A percentile compares a stretch with the other conserved stretches of the same genome.
Evolutionary conservation across 208 protist species (phyloP).

Genomic region (Trypanosoma conorhini): DNA sequence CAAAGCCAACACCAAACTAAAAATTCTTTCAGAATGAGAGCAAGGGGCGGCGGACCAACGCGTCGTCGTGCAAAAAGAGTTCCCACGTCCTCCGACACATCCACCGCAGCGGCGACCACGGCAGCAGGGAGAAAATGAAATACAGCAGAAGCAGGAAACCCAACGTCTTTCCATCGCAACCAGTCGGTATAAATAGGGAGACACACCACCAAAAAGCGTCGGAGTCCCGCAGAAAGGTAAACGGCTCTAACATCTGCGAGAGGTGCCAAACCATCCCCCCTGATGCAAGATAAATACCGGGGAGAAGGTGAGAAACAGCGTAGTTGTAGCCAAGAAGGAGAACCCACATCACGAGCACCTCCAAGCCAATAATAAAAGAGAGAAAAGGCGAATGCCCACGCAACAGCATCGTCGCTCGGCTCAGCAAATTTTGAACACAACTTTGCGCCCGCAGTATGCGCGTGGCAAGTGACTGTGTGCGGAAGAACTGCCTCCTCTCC

Average conservation of each 20-base stretch:
- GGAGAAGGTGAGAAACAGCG: constrained; percentile 25
- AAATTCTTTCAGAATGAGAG: constrained; percentile 42
- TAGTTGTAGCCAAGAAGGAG: constrained; percentile 12
- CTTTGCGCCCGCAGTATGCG: constrained; percentile 51
- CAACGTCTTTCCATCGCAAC: constrained; percentile 24
- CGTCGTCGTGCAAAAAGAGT: constrained; percentile 60
- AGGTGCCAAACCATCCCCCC: constrained; percentile 3
- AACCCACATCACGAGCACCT: constrained; percentile 19
- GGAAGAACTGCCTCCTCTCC: constrained; percentile 46
- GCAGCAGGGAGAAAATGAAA: constrained; percentile 32
- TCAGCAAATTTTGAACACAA: constrained; percentile 35
- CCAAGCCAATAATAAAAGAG: constrained; percentile 35
- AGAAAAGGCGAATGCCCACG: constrained; percentile 53
- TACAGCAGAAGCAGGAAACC: constrained; percentile 51
- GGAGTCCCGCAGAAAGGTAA: not conserved
- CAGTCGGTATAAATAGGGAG: constrained; percentile 1
- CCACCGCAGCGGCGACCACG: constrained; percentile 47
- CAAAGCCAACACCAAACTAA: not conserved
- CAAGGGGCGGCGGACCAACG: constrained; percentile 47
- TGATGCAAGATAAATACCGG: constrained; percentile 24
- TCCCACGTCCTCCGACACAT: constrained; percentile 47
- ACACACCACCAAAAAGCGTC: constrained; percentile 3
- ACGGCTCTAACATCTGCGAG: not conserved
- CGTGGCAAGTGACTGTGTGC: constrained; percentile 40
- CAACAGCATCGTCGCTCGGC: constrained; percentile 42